Conservation (phyloP, 257 asterid genomes). For the Solanum chilense region DNA sequence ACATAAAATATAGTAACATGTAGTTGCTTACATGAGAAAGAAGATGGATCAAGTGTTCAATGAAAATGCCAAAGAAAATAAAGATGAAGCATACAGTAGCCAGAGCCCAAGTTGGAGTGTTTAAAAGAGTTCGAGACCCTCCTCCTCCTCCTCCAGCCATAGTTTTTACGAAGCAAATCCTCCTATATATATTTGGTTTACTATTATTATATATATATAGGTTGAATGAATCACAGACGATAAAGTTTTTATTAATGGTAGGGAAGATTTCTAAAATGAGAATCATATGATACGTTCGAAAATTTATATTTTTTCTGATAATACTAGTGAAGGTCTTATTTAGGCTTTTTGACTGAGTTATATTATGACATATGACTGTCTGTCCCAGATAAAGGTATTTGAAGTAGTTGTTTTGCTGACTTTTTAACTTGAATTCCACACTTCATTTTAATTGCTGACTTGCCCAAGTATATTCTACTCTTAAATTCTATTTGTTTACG, state of each 20-base stretch:
- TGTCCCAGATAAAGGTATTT: not conserved
- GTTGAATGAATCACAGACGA: not conserved
- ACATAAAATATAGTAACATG: not conserved
- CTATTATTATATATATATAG: not conserved
- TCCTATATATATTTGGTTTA: not conserved
- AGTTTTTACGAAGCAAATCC: not conserved
- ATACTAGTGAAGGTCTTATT: not conserved
- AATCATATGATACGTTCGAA: not conserved
- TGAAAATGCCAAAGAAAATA: constrained; percentile 44
- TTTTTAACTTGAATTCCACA: not conserved
- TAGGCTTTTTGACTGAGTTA: not conserved
- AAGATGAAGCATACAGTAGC: constrained; percentile 64
- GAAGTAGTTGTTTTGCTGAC: not conserved
- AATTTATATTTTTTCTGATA: not conserved
- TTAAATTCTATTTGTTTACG: not conserved
- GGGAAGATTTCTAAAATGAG: not conserved
- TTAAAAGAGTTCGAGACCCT: constrained; percentile 16
- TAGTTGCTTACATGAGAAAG: constrained; percentile 30
- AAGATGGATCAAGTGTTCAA: constrained; percentile 52
- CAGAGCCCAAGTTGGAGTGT: constrained; percentile 81
- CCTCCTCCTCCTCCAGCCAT: constrained; percentile 18
- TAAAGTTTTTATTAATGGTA: not conserved
- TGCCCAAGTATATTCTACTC: not conserved
- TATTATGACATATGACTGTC: not conserved
- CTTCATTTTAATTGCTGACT: not conserved